These are phyloP conservation scores for Apiospora rasikravindrae DNA, from an alignment of 2,329 filamentous ascomycete genomes.

Conservation along the genomic window DNA sequence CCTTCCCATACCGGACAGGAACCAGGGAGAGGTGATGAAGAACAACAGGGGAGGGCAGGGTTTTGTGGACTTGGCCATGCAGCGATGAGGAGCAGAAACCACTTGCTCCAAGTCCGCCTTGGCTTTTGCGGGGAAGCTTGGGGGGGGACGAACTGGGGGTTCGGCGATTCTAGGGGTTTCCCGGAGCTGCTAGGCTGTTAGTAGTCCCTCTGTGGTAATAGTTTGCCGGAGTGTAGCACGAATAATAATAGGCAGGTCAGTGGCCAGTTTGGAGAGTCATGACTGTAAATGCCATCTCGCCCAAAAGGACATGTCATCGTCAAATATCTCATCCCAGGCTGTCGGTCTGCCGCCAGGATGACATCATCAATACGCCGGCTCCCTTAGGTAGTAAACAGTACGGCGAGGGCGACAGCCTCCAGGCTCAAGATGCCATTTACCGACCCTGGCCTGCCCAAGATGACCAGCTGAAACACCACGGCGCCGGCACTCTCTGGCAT, in stretches of 20 bases:
- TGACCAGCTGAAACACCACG: neutral
- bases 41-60: neutral
- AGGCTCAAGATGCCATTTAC: too few species aligned
- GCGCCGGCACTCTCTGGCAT: neutral
- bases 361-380: neutral
- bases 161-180: neutral
- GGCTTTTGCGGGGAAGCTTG: neutral
- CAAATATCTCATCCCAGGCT: too few species aligned
- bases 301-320: too few species aligned
- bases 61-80: slow-evolving; percentile 11
- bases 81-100: neutral
- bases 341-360: too few species aligned
- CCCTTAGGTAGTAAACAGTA: neutral
- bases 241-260: too few species aligned
- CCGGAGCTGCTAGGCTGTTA: neutral
- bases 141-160: neutral
- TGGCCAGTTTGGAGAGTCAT: too few species aligned
- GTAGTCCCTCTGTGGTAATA: neutral
- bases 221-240: neutral
- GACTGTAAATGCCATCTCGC: too few species aligned
- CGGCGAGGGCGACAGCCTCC: neutral
- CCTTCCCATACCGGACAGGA: neutral
- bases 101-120: neutral
- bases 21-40: neutral
- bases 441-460: neutral